Percentiles rank a stretch among this genome's conserved stretches.
Evolutionary conservation across 306 rosid species (phyloP).

Genomic region (Pyrus betulifolia): DNA sequence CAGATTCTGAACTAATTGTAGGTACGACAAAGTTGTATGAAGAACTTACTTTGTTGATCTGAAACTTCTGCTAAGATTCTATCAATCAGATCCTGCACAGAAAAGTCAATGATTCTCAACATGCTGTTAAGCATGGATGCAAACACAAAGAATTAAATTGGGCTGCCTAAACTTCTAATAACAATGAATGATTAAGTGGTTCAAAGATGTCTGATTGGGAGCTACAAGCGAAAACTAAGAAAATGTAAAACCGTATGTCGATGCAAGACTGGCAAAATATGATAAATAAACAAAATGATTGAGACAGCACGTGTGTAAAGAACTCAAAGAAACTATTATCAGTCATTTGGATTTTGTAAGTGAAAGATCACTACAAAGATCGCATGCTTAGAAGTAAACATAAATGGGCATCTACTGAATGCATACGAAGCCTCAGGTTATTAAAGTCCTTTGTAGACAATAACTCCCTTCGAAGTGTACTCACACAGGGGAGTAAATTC

Average conservation of each 20-base stretch:
- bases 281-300: neutral
- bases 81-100: constrained; percentile 73
- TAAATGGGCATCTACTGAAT: neutral
- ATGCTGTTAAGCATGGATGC: neutral
- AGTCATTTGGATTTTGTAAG: neutral
- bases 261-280: neutral
- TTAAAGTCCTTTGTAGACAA: neutral
- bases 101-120: neutral
- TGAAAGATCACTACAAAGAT: neutral
- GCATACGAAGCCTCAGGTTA: neutral
- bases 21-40: neutral
- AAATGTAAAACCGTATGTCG: neutral
- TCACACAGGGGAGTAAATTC: neutral
- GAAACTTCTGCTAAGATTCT: constrained; percentile 64
- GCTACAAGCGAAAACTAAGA: neutral
- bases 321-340: neutral
- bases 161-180: neutral
- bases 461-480: neutral
- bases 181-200: neutral
- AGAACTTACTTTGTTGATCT: constrained; percentile 66
- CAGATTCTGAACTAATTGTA: neutral
- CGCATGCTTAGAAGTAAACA: neutral
- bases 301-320: neutral
- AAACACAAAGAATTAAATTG: neutral
- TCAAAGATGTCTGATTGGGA: neutral